phyloP scores from a whole-genome alignment of 2,329 filamentous ascomycete species.

The Parastagonospora avenae region DNA sequence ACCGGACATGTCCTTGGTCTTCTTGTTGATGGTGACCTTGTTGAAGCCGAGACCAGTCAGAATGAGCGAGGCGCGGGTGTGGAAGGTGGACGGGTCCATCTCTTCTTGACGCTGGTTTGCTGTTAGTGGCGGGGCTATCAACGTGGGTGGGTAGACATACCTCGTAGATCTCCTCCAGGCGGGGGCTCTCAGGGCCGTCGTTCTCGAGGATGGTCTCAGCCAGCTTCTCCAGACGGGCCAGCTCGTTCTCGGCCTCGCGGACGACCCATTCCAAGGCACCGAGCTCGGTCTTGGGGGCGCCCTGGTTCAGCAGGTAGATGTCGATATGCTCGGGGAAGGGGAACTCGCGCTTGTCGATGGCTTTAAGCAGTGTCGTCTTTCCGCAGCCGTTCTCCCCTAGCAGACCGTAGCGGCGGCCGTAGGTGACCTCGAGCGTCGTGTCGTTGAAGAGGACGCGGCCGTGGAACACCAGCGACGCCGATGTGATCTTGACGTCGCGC shows the following conservation, averaged over 20 bases:
- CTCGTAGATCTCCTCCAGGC: constrained; percentile 94
- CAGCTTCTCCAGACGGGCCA: constrained; percentile 85
- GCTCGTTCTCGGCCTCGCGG: constrained; percentile 88
- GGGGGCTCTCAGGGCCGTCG: constrained; percentile 86
- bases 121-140: constrained; percentile 5
- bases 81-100: constrained; percentile 98
- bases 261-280: constrained; percentile 98
- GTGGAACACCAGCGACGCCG: constrained; percentile 93
- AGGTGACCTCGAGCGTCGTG: constrained; percentile 89
- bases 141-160: constrained; percentile 58
- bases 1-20: constrained; percentile 99
- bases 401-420: constrained; percentile 90
- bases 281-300: constrained; percentile 84
- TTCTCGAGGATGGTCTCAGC: constrained; percentile 91
- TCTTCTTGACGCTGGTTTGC: constrained; percentile 83
- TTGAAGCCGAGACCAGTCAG: constrained; percentile 99
- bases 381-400: constrained; percentile 99
- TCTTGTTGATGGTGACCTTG: constrained; percentile 97
- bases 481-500: constrained; percentile 97
- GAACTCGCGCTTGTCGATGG: constrained; percentile 90
- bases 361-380: constrained; percentile 96
- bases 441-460: constrained; percentile 95
- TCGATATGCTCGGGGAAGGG: constrained; percentile 96
- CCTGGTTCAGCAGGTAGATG: constrained; percentile 97
- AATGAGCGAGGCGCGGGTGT: constrained; percentile 93